Evolutionary conservation across 2,329 filamentous ascomycete species (phyloP).

Genomic region (Aspergillus arachidicola): DNA sequence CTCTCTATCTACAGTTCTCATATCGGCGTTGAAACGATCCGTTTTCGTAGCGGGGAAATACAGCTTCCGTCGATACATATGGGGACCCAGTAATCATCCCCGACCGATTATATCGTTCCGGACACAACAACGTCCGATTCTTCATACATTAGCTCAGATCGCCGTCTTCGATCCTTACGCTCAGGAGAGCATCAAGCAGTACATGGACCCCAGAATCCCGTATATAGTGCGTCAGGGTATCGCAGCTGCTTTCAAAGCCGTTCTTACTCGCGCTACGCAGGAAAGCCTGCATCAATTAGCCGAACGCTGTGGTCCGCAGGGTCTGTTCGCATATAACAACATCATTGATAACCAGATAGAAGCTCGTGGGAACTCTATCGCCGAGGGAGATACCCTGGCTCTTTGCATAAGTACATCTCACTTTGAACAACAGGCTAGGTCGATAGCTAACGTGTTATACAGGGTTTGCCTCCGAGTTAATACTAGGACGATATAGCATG

Average conservation of each 20-base stretch:
- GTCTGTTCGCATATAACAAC: constrained; percentile 17
- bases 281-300: constrained; percentile 9
- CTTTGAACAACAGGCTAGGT: background rate
- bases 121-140: constrained; percentile 27
- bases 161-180: constrained; percentile 23
- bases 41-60: constrained; percentile 23
- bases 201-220: background rate
- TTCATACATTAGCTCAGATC: constrained; percentile 23
- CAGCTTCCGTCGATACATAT: constrained; percentile 21
- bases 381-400: constrained; percentile 24
- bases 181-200: background rate
- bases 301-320: constrained; percentile 20
- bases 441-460: background rate
- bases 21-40: constrained; percentile 22
- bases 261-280: constrained; percentile 9
- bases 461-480: constrained; percentile 28
- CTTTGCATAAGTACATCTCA: constrained; percentile 21
- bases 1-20: constrained; percentile 12
- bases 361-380: constrained; percentile 10
- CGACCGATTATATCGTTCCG: constrained; percentile 24
- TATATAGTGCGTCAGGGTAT: constrained; percentile 10
- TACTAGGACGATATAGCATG: constrained; percentile 24
- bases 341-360: constrained; percentile 17
- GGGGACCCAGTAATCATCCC: constrained; percentile 9
- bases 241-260: constrained; percentile 17